Evolutionary conservation across 345 rosid genomes (phyloP), one percentile per base, ranked within the genome.

Genomic region (Salix koriyanagi): DNA sequence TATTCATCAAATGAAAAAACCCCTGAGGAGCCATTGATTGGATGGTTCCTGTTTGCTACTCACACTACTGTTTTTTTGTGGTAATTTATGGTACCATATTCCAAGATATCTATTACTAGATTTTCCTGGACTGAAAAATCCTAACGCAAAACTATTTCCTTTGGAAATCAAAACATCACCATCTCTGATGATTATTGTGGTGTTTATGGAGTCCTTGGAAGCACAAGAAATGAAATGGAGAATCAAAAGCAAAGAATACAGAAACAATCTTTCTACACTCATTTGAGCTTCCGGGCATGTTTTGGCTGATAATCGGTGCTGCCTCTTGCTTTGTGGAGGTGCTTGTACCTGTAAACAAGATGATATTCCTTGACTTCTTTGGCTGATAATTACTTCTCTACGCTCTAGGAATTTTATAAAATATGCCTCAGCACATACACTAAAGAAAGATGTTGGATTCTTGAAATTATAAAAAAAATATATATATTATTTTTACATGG

Each of bases 121-220:
- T 11, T 73, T 73, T 16, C 76, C 76, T 0, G 79, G 79, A 15
- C 56, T 76, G 67, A 76, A 76, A 52, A 76, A 76, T 21, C 77
- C 77, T 15, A 67, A 42, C 3, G 78, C 56, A 23, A 75, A 75
- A 7, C 2, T 60, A 3, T 61, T 19, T 26, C 46, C 74, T 21
- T 14, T 42, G 19, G 79, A 76, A 30, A 76, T 28, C 44, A 76
- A 4, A 37, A 69, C 16, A 14, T 60, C 66, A 30, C 79, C 79
- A 30, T 76, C 68, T 41, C 5, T 14, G 14, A 69, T 14, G 56
- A 39, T 39, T 10, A 60, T 36, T 23, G 58, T 69, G 19, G 21
- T 12, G 21, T 28, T 5, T 39, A 76, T 41, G 11, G 68, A 56
- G 76, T 64, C 42, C 6, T 11, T 28, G 58, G 60, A 64, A n/a